These are phyloP conservation scores for Ampelocalamus luodianensis DNA, from an alignment of 176 grass and related monocot species.

Conservation along the genomic window DNA sequence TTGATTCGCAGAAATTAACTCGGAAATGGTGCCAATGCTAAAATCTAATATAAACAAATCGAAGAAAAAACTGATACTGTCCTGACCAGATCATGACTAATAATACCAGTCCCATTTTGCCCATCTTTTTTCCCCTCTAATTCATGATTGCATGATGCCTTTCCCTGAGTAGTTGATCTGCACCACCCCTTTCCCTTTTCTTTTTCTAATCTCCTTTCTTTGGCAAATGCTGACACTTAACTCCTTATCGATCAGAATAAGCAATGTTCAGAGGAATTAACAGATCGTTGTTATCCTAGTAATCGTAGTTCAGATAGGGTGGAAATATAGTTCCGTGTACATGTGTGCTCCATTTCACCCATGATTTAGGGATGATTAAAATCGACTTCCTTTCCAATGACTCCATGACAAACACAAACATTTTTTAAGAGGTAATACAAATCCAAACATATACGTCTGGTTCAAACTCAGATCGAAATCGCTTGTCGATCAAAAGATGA, in stretches of 20 bases:
- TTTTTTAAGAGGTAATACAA: background rate
- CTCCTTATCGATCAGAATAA: background rate
- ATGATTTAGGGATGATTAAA: background rate
- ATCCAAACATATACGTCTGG: no score
- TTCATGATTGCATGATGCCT: constrained; percentile 42
- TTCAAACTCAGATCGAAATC: background rate
- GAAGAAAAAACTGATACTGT: background rate
- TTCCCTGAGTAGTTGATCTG: constrained; percentile 7
- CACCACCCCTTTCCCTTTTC: background rate
- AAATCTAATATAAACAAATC: background rate
- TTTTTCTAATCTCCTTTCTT: background rate
- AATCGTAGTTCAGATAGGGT: background rate
- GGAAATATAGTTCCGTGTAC: background rate
- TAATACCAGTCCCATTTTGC: constrained; percentile 31
- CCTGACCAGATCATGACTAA: constrained; percentile 24
- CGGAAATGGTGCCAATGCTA: constrained; percentile 6
- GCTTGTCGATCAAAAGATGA: background rate
- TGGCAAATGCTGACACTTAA: background rate
- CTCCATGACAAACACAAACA: background rate
- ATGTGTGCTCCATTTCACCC: background rate
- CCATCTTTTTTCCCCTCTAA: background rate
- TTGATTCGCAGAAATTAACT: background rate
- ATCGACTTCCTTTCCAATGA: background rate
- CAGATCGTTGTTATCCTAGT: background rate
- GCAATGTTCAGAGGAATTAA: background rate